Base-by-base conservation (phyloP, 768 basidiomycete species). In the Collybia nuda region DNA sequence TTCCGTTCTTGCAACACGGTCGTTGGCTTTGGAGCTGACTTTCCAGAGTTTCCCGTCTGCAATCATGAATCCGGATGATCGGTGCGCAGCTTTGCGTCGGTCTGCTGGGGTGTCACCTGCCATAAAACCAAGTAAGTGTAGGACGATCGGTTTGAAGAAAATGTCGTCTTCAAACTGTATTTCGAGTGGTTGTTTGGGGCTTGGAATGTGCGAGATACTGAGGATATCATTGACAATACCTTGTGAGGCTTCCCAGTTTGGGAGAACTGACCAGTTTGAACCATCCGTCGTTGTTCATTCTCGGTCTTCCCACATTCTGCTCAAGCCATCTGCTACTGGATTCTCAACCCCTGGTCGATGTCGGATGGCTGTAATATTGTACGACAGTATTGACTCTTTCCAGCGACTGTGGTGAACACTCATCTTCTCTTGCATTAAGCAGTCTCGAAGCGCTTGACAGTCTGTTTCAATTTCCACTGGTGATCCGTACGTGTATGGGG, bases 401-500 rank as follows among this genome's bases (percentile, higher is more conserved):
- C 65, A 70, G 1, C 62, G 52, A 1, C 61, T 61, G 40, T 68
- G 67, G 1, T 58, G 57, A 2, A 58, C 52, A 26, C 54, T 60
- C 9, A 63, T 47, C 11, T 63, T 61, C 21, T 64, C 58, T 39
- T 58, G 65, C 6, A 52, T 24, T 1, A 70, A 46, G 5, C 57
- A 51, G 1, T 69, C 65, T 11, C 62, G 42, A 0, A 71, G 55
- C 0, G 66, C 69, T 28, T 65, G 61, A 45, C 68, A 71, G 51
- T 71, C 70, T 0, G 64, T 71, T 35, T 66, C 59, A 2, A 72
- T 32, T 35, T 70, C 62, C 0, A 72, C 48, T 12, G 60, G 67
- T 28, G 56, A 64, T 0, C 67, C 61, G 54, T 60, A 64, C 0
- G 64, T 48, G 0, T 51, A 52, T 41, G 67, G 48, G 1, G 59